Conservation (phyloP, 2,329 filamentous ascomycete species). For the Pseudogymnoascus sp. region DNA sequence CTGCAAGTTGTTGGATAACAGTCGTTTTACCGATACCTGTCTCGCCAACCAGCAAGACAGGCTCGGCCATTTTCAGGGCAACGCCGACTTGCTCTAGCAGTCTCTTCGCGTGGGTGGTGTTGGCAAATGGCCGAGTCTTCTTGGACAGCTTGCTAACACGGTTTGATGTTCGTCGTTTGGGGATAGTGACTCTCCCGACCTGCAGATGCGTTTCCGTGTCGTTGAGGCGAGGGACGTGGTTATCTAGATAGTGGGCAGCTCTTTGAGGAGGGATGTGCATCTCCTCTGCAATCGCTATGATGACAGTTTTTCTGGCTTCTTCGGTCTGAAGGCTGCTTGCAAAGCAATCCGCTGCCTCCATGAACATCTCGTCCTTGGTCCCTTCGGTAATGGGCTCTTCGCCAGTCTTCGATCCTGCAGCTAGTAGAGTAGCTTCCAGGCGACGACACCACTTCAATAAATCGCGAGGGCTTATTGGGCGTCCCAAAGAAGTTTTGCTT, state of each 20-base stretch:
- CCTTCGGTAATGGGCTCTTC: constrained; percentile 65
- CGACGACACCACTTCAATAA: constrained; percentile 87
- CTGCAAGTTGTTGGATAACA: constrained; percentile 84
- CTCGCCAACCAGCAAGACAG: constrained; percentile 90
- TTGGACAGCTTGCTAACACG: constrained; percentile 40
- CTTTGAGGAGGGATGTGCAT: constrained; percentile 80
- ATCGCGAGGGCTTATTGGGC: constrained; percentile 61
- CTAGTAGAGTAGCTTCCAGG: constrained; percentile 56
- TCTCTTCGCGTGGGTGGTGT: constrained; percentile 74
- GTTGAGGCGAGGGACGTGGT: constrained; percentile 63
- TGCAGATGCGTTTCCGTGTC: constrained; percentile 49
- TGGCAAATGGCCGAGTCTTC: constrained; percentile 67
- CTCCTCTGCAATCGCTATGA: constrained; percentile 69
- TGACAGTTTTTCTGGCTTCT: constrained; percentile 50
- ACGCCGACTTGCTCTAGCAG: constrained; percentile 83
- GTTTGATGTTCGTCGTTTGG: constrained; percentile 43
- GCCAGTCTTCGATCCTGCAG: constrained; percentile 54
- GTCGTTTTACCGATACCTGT: constrained; percentile 98
- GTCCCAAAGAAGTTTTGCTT: constrained; percentile 40
- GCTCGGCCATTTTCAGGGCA: constrained; percentile 75
- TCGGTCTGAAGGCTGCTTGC: constrained; percentile 67
- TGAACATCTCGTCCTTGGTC: constrained; percentile 73
- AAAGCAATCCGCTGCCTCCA: constrained; percentile 91
- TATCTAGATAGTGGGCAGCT: constrained; percentile 65
- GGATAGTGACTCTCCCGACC: constrained; percentile 58